These are phyloP conservation scores for Agaricus subrufescens DNA, from an alignment of 768 basidiomycete species.

Conservation along the genomic window DNA sequence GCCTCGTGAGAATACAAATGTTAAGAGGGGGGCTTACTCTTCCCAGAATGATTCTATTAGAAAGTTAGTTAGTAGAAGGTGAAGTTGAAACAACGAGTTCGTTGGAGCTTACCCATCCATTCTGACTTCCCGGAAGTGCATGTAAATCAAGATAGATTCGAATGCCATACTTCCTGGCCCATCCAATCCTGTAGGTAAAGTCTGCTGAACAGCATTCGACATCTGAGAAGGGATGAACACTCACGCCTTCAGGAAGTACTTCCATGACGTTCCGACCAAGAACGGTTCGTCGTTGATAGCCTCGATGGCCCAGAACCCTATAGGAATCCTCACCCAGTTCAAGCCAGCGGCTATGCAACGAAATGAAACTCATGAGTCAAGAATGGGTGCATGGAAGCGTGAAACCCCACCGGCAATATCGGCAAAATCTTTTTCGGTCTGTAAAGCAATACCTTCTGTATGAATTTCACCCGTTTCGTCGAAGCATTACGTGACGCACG, in stretches of 20 bases:
- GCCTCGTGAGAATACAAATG: constrained; percentile 3
- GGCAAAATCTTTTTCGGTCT: constrained; percentile 33
- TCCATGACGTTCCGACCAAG: constrained; percentile 73
- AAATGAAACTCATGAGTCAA: constrained; percentile 41
- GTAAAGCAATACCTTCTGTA: neutral
- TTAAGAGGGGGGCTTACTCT: constrained; percentile 19
- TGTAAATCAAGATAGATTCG: constrained; percentile 84
- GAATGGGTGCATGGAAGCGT: neutral
- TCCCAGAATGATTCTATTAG: constrained; percentile 35
- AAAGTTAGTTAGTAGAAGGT: constrained; percentile 11
- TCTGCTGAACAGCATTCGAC: constrained; percentile 10
- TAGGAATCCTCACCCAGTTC: constrained; percentile 82
- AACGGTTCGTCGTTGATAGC: constrained; percentile 74
- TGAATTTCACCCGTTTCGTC: neutral
- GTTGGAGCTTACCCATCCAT: constrained; percentile 58
- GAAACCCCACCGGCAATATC: constrained; percentile 27
- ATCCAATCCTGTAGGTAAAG: constrained; percentile 51
- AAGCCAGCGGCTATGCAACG: constrained; percentile 58
- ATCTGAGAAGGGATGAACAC: constrained; percentile 11
- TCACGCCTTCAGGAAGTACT: constrained; percentile 47
- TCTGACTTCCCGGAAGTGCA: constrained; percentile 71
- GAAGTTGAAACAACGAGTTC: constrained; percentile 1
- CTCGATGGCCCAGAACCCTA: constrained; percentile 88
- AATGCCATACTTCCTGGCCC: constrained; percentile 92
- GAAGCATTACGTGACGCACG: constrained; percentile 2